These are phyloP conservation scores for Aspergillus sp. DNA, from an alignment of 2,329 filamentous ascomycete species.

Conservation along the genomic window DNA sequence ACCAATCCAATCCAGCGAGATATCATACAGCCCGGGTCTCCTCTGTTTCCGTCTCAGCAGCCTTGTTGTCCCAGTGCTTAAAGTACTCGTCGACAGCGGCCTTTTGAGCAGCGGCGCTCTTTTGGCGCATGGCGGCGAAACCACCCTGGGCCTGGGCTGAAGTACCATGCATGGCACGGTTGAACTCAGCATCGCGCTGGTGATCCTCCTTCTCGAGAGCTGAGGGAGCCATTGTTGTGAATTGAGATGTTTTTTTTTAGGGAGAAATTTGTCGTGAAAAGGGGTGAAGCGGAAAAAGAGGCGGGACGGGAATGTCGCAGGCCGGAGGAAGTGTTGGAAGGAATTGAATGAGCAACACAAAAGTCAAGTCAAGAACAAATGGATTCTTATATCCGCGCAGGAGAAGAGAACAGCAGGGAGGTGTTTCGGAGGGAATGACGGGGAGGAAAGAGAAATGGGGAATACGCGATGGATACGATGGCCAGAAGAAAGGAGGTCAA, in stretches of 20 bases:
- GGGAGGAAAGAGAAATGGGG: constrained; percentile 16
- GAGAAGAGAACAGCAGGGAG: not conserved
- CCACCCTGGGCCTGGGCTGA: constrained; percentile 73
- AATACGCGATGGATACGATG: constrained; percentile 19
- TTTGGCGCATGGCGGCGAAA: constrained; percentile 81
- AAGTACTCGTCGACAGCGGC: constrained; percentile 90
- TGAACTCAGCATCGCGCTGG: constrained; percentile 84
- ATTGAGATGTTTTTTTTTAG: constrained; percentile 18
- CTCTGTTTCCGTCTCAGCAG: constrained; percentile 76
- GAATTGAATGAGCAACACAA: constrained; percentile 8
- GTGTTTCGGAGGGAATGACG: not conserved
- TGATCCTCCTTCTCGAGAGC: constrained; percentile 82
- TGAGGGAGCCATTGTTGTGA: constrained; percentile 55
- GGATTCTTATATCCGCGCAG: constrained; percentile 1
- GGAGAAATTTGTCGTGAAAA: constrained; percentile 25
- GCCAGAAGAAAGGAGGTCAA: constrained; percentile 29
- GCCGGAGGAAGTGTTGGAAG: constrained; percentile 10
- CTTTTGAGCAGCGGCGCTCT: constrained; percentile 78
- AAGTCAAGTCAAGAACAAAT: not conserved
- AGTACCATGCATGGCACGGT: constrained; percentile 81
- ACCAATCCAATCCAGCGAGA: not conserved
- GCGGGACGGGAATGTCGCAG: not conserved
- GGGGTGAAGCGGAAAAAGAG: constrained; percentile 7
- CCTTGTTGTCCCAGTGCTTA: constrained; percentile 94
- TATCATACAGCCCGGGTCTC: constrained; percentile 73